Percentiles rank a stretch among this genome's conserved stretches.
Conservation (phyloP, 495 filamentous ascomycete species). For the Hypoxylon subgilvum region DNA sequence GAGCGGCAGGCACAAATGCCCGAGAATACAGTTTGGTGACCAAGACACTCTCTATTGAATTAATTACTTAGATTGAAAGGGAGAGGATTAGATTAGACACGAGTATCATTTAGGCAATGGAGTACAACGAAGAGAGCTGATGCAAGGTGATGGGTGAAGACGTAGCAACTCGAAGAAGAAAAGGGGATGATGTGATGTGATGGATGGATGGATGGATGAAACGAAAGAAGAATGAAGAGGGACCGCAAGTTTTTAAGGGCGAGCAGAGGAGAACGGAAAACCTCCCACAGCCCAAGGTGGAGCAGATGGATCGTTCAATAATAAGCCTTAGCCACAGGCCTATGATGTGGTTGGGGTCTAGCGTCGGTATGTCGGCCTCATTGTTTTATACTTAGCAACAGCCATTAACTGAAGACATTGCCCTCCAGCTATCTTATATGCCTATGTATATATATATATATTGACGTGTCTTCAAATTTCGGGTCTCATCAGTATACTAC, state of each 20-base stretch:
- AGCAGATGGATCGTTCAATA: not conserved
- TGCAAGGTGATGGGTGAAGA: not conserved
- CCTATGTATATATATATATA: no score
- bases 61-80: conserved; percentile 14
- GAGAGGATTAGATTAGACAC: conserved; percentile 9
- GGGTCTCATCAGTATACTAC: no score
- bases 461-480: no score
- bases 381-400: conserved; percentile 26
- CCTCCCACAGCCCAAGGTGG: not conserved
- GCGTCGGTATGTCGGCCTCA: conserved; percentile 35
- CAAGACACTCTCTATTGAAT: conserved; percentile 11
- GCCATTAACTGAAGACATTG: no score
- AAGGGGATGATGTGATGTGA: conserved; percentile 6
- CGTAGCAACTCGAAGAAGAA: conserved; percentile 11
- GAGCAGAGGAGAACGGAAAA: conserved; percentile 14
- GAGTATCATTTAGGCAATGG: conserved; percentile 1
- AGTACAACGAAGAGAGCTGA: conserved; percentile 12
- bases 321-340: conserved; percentile 12
- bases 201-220: not conserved
- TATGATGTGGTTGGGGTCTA: conserved; percentile 14
- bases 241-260: conserved; percentile 31
- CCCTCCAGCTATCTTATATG: no score
- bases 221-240: conserved; percentile 9
- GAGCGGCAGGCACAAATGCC: conserved; percentile 19
- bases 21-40: conserved; percentile 5